Percentiles rank a stretch among this genome's conserved stretches.
Evolutionary conservation across 352 stramenopile genomes (phyloP).

Genomic region (Globisporangium canariense): DNA sequence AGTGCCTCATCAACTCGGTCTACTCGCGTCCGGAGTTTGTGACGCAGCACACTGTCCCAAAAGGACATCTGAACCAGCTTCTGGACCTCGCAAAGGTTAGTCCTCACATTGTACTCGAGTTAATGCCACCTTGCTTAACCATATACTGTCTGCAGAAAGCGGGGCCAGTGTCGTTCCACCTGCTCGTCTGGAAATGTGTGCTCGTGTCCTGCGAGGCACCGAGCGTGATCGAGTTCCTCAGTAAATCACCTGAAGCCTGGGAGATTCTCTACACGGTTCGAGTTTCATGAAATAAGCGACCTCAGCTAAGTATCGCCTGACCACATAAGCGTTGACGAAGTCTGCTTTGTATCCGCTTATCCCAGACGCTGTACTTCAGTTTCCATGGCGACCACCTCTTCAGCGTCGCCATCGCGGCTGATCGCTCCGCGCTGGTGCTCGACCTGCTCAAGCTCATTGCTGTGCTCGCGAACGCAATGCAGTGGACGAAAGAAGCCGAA

Average conservation of each 20-base stretch:
- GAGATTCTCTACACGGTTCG: conserved; percentile 36
- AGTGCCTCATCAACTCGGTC: conserved; percentile 68
- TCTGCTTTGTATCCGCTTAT: not conserved
- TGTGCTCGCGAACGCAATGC: conserved; percentile 54
- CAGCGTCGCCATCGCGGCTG: conserved; percentile 15
- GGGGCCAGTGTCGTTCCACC: conserved; percentile 33
- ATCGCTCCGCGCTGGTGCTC: conserved; percentile 32
- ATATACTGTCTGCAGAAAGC: not conserved
- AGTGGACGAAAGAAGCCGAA: conserved; percentile 38
- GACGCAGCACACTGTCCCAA: conserved; percentile 22
- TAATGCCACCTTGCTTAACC: too few species aligned
- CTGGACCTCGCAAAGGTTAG: conserved; percentile 24
- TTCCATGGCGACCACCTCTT: conserved; percentile 21
- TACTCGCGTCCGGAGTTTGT: conserved; percentile 62
- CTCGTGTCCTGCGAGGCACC: conserved; percentile 48
- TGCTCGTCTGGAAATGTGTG: conserved; percentile 59
- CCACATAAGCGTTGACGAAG: not conserved
- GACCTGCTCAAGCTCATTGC: conserved; percentile 59
- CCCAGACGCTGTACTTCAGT: conserved; percentile 44
- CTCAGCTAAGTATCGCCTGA: too few species aligned
- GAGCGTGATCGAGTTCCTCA: conserved; percentile 26
- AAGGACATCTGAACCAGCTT: conserved; percentile 24
- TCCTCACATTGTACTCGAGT: not conserved
- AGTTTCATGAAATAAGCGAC: too few species aligned
- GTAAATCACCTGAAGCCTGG: conserved; percentile 34